Conservation (phyloP, 2,329 filamentous ascomycete species). For the Calonectria hawksworthii region DNA sequence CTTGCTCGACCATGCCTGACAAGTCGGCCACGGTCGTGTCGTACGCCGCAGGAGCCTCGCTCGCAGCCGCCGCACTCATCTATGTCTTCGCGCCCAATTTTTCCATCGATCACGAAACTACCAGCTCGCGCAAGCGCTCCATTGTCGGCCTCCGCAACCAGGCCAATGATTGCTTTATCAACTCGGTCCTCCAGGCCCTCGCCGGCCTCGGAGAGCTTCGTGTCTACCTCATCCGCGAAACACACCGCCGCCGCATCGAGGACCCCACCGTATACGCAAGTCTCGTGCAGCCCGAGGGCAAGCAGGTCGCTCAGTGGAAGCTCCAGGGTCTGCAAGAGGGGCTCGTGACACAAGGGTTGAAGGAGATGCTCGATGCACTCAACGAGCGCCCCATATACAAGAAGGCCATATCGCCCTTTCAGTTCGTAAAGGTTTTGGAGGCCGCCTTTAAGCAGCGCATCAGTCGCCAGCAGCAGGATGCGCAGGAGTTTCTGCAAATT, state of each 20-base stretch:
- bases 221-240: slow-evolving; percentile 92
- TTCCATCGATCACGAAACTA: slow-evolving; percentile 87
- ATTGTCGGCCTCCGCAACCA: slow-evolving; percentile 91
- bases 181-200: slow-evolving; percentile 93
- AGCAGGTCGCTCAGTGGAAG: slow-evolving; percentile 69
- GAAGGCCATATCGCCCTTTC: slow-evolving; percentile 91
- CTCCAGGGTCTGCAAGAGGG: slow-evolving; percentile 81
- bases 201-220: slow-evolving; percentile 91
- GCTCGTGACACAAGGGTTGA: slow-evolving; percentile 86
- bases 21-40: slow-evolving; percentile 70
- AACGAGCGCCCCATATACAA: slow-evolving; percentile 95
- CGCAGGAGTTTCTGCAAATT: slow-evolving; percentile 96
- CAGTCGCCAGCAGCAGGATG: slow-evolving; percentile 95
- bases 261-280: slow-evolving; percentile 81
- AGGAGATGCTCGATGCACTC: slow-evolving; percentile 91
- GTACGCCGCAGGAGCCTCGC: slow-evolving; percentile 94
- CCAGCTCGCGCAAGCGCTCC: slow-evolving; percentile 79
- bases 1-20: slow-evolving; percentile 51
- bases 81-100: slow-evolving; percentile 99
- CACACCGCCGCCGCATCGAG: slow-evolving; percentile 86
- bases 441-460: slow-evolving; percentile 90
- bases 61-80: slow-evolving; percentile 93
- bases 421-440: slow-evolving; percentile 88
- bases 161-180: slow-evolving; percentile 97
- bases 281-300: slow-evolving; percentile 65